Percentiles rank a stretch among this genome's conserved stretches.
phyloP scores from a whole-genome alignment of 768 basidiomycete genomes.

The Tylopilus sp. region DNA sequence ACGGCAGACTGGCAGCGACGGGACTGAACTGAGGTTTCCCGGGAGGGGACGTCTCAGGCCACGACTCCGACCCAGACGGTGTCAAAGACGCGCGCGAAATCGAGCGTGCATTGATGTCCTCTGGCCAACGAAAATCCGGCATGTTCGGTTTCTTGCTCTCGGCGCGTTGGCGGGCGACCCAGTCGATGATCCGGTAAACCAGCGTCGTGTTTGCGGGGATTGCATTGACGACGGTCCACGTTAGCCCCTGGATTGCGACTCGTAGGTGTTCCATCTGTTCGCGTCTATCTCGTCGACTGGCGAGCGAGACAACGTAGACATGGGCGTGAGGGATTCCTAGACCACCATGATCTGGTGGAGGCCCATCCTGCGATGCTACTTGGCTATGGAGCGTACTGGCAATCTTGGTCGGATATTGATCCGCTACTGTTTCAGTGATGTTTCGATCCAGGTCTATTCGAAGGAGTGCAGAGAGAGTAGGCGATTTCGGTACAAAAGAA shows the following conservation, averaged over 20 bases:
- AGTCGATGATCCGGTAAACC: conserved; percentile 40
- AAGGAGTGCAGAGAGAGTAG: conserved; percentile 11
- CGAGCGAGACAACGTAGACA: conserved; percentile 60
- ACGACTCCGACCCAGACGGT: conserved; percentile 21
- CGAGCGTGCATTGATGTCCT: conserved; percentile 30
- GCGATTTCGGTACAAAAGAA: conserved; percentile 9
- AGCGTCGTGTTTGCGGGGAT: conserved; percentile 36
- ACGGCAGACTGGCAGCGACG: conserved; percentile 30
- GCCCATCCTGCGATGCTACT: background rate
- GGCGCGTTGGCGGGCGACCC: conserved; percentile 30
- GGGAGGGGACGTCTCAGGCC: conserved; percentile 9
- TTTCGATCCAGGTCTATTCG: conserved; percentile 14
- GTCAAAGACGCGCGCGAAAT: conserved; percentile 5
- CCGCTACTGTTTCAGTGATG: background rate
- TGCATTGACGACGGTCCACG: conserved; percentile 56
- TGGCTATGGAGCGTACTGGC: background rate
- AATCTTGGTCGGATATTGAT: background rate
- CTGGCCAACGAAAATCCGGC: conserved; percentile 38
- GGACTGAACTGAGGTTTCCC: background rate
- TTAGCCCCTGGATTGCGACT: conserved; percentile 36
- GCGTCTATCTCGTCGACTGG: conserved; percentile 51
- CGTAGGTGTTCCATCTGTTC: conserved; percentile 56
- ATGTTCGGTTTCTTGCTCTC: background rate
- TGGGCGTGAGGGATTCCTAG: conserved; percentile 38
- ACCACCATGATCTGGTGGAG: background rate